A percentile compares a stretch with the other conserved stretches of the same genome.
These are phyloP conservation scores for Scedosporium boydii DNA, from an alignment of 2,329 filamentous ascomycete genomes.

Conservation along the genomic window DNA sequence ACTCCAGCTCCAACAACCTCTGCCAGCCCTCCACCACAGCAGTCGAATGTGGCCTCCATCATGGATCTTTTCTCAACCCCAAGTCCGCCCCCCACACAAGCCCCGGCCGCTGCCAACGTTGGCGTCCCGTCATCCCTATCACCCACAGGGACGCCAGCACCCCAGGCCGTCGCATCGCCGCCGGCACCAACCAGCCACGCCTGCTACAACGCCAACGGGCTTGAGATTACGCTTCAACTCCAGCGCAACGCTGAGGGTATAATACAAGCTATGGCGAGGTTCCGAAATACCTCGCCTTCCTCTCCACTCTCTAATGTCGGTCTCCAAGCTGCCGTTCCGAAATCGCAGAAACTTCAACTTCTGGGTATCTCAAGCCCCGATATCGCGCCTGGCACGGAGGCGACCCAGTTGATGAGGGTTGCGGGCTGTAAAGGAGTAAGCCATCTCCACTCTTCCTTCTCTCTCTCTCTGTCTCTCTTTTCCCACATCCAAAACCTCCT, in stretches of 20 bases:
- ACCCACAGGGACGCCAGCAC: constrained; percentile 31
- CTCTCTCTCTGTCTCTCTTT: neutral
- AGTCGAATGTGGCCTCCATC: constrained; percentile 59
- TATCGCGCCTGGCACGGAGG: constrained; percentile 67
- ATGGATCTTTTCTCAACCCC: constrained; percentile 72
- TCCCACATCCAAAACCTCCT: neutral
- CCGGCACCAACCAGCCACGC: constrained; percentile 37
- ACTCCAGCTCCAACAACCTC: constrained; percentile 23
- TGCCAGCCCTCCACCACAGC: constrained; percentile 41
- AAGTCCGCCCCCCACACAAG: constrained; percentile 23
- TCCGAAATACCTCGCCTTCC: constrained; percentile 65
- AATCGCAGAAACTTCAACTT: constrained; percentile 88
- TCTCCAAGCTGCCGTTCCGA: constrained; percentile 90
- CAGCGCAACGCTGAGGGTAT: constrained; percentile 72
- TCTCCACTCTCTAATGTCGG: constrained; percentile 63
- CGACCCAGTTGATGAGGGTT: constrained; percentile 84
- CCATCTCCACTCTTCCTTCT: neutral
- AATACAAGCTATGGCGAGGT: constrained; percentile 75
- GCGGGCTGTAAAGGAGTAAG: constrained; percentile 80
- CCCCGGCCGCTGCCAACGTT: constrained; percentile 31
- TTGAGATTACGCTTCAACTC: constrained; percentile 71
- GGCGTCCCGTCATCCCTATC: constrained; percentile 39
- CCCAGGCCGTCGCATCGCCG: constrained; percentile 10
- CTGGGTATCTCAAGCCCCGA: constrained; percentile 80
- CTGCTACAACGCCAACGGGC: constrained; percentile 79